phyloP scores from a whole-genome alignment of 2,329 filamentous ascomycete species.

The Magnaporthiopsis incrustans region DNA sequence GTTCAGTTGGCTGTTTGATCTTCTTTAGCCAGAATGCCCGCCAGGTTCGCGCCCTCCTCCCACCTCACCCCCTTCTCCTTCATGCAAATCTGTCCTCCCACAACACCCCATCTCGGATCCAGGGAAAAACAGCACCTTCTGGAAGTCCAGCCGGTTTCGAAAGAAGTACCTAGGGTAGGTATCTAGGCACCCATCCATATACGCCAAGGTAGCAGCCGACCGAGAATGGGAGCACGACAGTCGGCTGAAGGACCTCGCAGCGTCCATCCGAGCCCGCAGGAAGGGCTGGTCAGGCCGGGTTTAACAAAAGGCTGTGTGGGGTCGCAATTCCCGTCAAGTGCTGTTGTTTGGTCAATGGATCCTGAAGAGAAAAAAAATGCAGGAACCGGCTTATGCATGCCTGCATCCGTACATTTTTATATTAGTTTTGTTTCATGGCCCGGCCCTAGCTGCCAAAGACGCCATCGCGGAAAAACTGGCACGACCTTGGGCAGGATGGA shows the following conservation, averaged over 20 bases:
- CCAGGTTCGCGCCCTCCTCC: background rate
- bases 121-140: background rate
- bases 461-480: too few relatives aligned
- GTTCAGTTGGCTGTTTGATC: conserved; percentile 23
- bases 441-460: background rate
- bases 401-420: background rate
- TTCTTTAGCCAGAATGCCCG: conserved; percentile 29
- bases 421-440: background rate
- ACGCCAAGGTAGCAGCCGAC: background rate
- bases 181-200: too few relatives aligned
- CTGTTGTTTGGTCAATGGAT: background rate
- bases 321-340: background rate
- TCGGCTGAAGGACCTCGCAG: background rate
- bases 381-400: background rate
- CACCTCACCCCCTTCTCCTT: conserved; percentile 6
- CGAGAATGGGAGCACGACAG: background rate
- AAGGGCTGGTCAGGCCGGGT: background rate
- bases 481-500: background rate
- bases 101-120: background rate
- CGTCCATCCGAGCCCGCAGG: background rate
- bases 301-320: background rate
- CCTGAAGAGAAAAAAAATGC: background rate
- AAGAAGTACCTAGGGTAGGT: too few relatives aligned
- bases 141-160: background rate
- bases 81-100: background rate